Base-by-base conservation (phyloP, 192 early-diverging fungal genomes). In the Umbelopsis vinacea region DNA sequence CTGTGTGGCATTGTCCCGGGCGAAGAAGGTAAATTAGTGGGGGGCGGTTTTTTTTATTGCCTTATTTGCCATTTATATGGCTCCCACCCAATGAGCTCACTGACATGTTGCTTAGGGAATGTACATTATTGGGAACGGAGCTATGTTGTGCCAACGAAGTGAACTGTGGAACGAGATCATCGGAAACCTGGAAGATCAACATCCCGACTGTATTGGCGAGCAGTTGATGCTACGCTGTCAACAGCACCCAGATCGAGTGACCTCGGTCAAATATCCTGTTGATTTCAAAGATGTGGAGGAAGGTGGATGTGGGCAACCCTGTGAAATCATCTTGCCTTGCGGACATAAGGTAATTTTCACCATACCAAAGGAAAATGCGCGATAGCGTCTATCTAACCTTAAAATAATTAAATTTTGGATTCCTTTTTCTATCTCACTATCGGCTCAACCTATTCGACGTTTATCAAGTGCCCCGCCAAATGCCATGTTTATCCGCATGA, bases 91-190 rank as follows among this genome's bases (percentile, higher is more conserved):
- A 23, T 67, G 2, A 53, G 19, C 29, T 54, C 22, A 73, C 22
- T 24, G 53, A 6, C 47, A 33, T 8, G 9, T 35, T 70, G 29
- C 29, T 35, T 55, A 85, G 81, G 87, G 87, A 2, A 68, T 88
- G 75, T 88, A 86, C 52, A 82, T 88, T 63, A 54, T 88, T 4
- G 87, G 87, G 9, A 88, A 88, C 53, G 87, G 74, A 0, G 70
- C 70, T 17, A 54, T 87, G 72, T 48, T 88, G 48, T 76, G 66
- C 57, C 73, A 78, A 40, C 67, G 76, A 43, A 84, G 82, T 23
- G 73, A 75, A 5, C 67, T 88, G 10, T 88, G 87, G 87, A 71
- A 71, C 6, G 78, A 69, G 43, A 84, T 86, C 46, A 76, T 86
- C 12, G 68, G 52, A 4, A 76, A 76, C 15, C 33, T 84, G 37